Evolutionary conservation across 345 rosid genomes (phyloP), one percentile per base, ranked within the genome.

Genomic region (Sonneratia alba): DNA sequence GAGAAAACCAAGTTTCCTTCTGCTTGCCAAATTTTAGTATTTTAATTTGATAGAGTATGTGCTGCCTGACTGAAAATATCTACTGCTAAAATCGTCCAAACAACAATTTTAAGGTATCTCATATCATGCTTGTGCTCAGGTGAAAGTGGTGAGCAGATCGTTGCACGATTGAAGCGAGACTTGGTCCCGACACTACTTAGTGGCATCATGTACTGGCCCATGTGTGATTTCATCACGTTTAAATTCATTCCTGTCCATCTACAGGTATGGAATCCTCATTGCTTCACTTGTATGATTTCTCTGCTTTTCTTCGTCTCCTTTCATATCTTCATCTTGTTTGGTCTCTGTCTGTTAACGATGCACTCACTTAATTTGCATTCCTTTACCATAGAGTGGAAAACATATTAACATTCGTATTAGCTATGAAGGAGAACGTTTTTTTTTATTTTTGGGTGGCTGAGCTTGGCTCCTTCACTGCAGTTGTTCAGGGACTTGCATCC

Each of bases 201-300:
- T 42, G 96, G 95, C 36, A 74, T 87, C 64, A 85, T 90, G 91
- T 94, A 91, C 81, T 91, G 98, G 97, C 95, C 97, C 22, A 0
- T 85, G 6, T 91, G 97, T 71, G 98, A 94, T 84, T 94, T 94
- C 61, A 85, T 95, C 77, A 92, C 93, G 14, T 92, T 86, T 80
- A 87, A 73, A 71, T 91, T 88, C 83, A 75, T 85, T 67, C 97
- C 97, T 3, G 91, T 94, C 71, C 96, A 85, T 77, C 80, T 94
- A 77, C 98, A 90, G 97, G 98, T 89, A 85, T 38, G 36, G 34
- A 62, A 18, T 32, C 27, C 37, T 24, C 27, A 53, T 40, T 21
- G 8, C 64, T 32, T 66, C 15, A 45, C 53, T 69, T 68, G 53
- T 27, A 38, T 45, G 15, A 24, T 43, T 48, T 19, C 7, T 63